Evolutionary conservation across 164 flowering plant genomes (phyloP), one percentile per base, ranked within the genome.

Genomic region (Nymphaea colorata): DNA sequence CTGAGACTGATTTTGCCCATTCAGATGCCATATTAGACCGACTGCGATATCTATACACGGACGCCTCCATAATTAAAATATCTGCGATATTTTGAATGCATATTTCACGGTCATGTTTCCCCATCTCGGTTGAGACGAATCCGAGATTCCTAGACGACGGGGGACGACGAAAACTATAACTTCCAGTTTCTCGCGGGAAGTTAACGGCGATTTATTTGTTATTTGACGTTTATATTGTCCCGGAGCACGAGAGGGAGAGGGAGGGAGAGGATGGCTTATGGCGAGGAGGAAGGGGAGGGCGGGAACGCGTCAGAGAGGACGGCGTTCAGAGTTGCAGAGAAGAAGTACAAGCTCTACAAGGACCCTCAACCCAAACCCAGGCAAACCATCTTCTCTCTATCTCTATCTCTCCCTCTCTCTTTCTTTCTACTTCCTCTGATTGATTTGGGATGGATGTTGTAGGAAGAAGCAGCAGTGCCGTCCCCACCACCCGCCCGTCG

Each of bases 281-380:
- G 65, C 16, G 69, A 64, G 4, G 69, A 64, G 4, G 80, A 70
- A 41, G 78, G 59, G 6, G 72, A 59, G 0, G 71, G 53, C 64
- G 85, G 79, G 41, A 89, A 83, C 43, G 69, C 36, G 36, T 25
- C 79, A 4, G 97, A 90, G 71, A 79, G 88, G 43, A 88, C 96
- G 0, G 96, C 95, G 36, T 91, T 94, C 80, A 78, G 93, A 62
- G 78, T 62, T 75, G 89, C 97, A 1, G 99, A 94, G 84, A 94
- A 94, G 90, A 87, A 86, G 68, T 94, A 91, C 87, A 94, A 91
- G 80, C 89, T 94, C 18, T 91, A 87, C 67, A 86, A 89, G 75
- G 83, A 80, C 6, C 63, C 75, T 60, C 62, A 59, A 42, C 18
- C 76, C 17, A 87, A 76, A 59, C 16, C 75, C 59, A 83, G 78